A percentile compares a stretch with the other conserved stretches of the same genome.
Evolutionary conservation across 306 rosid genomes (phyloP).

Genomic region (Vigna nakashimae): DNA sequence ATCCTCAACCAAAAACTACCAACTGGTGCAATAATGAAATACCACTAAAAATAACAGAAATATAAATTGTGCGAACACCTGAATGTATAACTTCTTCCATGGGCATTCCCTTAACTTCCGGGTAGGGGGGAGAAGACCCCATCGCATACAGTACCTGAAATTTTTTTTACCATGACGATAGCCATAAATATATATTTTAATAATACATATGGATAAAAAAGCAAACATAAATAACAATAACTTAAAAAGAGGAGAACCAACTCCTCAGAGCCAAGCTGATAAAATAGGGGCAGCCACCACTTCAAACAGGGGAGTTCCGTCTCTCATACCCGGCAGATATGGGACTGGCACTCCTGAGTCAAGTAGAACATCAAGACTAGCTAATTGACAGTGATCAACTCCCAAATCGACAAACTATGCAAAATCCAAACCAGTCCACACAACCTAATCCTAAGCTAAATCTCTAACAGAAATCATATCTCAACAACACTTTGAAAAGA

Average conservation of each 20-base stretch:
- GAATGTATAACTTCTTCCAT: constrained; percentile 82
- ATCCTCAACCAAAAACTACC: constrained; percentile 25
- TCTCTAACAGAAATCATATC: constrained; percentile 20
- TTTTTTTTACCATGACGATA: constrained; percentile 24
- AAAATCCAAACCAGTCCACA: constrained; percentile 2
- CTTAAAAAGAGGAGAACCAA: constrained; percentile 47
- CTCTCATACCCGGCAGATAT: constrained; percentile 33
- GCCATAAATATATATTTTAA: constrained; percentile 2
- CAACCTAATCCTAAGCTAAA: constrained; percentile 7
- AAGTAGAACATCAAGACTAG: constrained; percentile 35
- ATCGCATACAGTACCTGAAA: constrained; percentile 83
- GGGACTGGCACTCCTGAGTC: constrained; percentile 31
- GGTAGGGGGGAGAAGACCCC: constrained; percentile 81
- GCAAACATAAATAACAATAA: constrained; percentile 28
- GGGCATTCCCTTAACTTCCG: constrained; percentile 80
- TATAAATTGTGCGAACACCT: constrained; percentile 53
- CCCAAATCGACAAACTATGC: constrained; percentile 10
- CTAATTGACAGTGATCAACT: constrained; percentile 30
- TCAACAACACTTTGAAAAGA: constrained; percentile 17
- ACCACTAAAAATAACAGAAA: not conserved
- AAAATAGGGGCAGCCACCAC: constrained; percentile 40
- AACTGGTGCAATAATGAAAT: not conserved
- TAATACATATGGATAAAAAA: constrained; percentile 11
- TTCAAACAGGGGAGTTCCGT: constrained; percentile 27
- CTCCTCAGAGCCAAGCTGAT: constrained; percentile 50